A percentile compares a stretch with the other conserved stretches of the same genome.
Evolutionary conservation across 306 rosid species (phyloP).

Genomic region (Mucuna pruriens): DNA sequence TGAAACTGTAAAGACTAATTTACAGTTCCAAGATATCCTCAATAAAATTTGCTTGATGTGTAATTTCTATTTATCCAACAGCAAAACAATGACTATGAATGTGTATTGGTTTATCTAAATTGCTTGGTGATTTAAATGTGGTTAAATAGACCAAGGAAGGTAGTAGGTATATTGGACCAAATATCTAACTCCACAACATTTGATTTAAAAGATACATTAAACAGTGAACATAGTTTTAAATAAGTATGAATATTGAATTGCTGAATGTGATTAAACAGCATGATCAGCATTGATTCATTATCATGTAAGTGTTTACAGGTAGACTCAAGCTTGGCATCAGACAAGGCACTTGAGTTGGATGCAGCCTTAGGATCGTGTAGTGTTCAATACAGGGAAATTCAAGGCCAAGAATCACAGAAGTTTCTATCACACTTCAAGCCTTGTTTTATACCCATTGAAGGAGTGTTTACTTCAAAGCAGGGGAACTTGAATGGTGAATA

Average conservation of each 20-base stretch:
- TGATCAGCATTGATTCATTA: slow-evolving; percentile 17
- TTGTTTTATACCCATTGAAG: slow-evolving; percentile 89
- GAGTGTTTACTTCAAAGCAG: slow-evolving; percentile 66
- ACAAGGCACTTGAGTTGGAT: slow-evolving; percentile 91
- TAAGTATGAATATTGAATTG: background rate
- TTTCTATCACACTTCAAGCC: slow-evolving; percentile 90
- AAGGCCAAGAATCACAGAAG: slow-evolving; percentile 85
- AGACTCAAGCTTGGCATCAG: slow-evolving; percentile 85
- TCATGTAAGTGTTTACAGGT: slow-evolving; percentile 54
- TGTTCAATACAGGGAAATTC: slow-evolving; percentile 90
- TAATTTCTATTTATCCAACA: slow-evolving; percentile 1
- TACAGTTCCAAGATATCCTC: slow-evolving; percentile 8
- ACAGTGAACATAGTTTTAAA: background rate
- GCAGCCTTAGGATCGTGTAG: slow-evolving; percentile 92
- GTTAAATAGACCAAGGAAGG: slow-evolving; percentile 16
- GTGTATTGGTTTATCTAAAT: background rate
- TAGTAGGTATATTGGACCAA: background rate
- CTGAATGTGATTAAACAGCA: slow-evolving; percentile 6
- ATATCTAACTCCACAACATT: background rate
- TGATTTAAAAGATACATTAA: slow-evolving; percentile 24
- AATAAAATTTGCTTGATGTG: slow-evolving; percentile 6
- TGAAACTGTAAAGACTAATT: slow-evolving; percentile 2
- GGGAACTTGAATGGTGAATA: slow-evolving; percentile 66
- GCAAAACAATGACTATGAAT: background rate
- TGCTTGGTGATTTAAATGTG: background rate